Evolutionary conservation across 192 early-diverging fungal species (phyloP).

Genomic region (Podila epigama): DNA sequence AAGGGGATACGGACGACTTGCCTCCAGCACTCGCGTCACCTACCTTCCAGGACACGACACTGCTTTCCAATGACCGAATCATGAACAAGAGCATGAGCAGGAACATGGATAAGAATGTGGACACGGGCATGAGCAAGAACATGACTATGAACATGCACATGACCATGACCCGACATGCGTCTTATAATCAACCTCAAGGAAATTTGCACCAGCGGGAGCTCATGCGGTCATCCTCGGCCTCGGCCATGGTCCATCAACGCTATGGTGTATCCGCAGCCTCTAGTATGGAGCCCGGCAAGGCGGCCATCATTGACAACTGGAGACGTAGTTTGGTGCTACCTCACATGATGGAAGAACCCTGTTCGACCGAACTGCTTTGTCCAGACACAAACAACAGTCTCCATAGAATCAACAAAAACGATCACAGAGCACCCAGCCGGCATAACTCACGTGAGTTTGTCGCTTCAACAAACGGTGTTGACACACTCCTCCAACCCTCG

Average conservation of each 20-base stretch:
- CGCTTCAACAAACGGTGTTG: background rate
- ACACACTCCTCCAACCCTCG: background rate
- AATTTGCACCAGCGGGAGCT: background rate
- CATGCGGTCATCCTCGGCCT: conserved; percentile 1
- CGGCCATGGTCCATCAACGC: conserved; percentile 9
- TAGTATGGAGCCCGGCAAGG: conserved; percentile 29
- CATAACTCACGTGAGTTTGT: conserved; percentile 6
- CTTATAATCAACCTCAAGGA: background rate
- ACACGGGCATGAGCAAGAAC: background rate
- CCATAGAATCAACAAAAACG: background rate
- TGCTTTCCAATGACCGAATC: too few species aligned
- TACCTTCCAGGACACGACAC: background rate
- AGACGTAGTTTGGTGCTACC: conserved; percentile 18
- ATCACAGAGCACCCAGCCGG: background rate
- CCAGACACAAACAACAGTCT: background rate
- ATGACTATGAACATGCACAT: background rate
- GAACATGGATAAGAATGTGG: too few species aligned
- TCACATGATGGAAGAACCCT: background rate
- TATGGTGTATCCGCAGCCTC: conserved; percentile 14
- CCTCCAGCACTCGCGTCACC: background rate
- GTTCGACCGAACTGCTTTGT: background rate
- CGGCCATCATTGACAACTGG: conserved; percentile 38
- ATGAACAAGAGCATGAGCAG: too few species aligned
- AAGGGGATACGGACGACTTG: conserved; percentile 12
- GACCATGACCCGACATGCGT: background rate